Base-by-base conservation (phyloP, 75 land plant species). In the Sequoia sempervirens region DNA sequence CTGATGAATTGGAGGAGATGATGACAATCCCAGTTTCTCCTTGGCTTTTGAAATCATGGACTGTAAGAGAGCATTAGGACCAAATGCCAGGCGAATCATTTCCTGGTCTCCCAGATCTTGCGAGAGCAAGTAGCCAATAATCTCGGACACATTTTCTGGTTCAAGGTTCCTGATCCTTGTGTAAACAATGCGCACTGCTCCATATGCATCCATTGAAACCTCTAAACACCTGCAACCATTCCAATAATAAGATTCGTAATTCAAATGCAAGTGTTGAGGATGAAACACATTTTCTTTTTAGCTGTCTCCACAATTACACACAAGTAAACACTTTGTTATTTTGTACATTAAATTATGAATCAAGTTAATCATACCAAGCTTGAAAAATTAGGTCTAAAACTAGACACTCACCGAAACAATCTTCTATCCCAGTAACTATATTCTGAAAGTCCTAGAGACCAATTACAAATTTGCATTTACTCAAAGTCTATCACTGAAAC, bases 51-150 rank as follows among this genome's bases (percentile, higher is more conserved):
- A 80, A 30, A 82, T 82, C 83, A 54, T 82, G 83, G 43, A 68
- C 83, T 82, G 83, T 37, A 82, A 58, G 30, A 82, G 30, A 30
- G 79, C 80, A 26, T 82, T 68, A 4, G 75, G n/a, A 81, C 75
- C 83, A 58, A 54, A 58, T 7, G 68, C 83, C 26, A 58, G 83
- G 14, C 83, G 75, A 64, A 58, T 68, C 83, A 82, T 58, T 37
- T 82, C 83, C 18, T 82, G 43, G 18, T 68, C 68, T 37, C 83
- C 83, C n/a, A 66, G 81, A 72, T 89, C 91, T 34, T 90, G 91
- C 78, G 88, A 38, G 58, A 90, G 86, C 80, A 90, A 81, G 58
- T 90, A 90, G 47, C 91, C 85, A 85, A 90, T 90, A 41, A 90
- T 89, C 84, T 90, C 89, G 68, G 87, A 85, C 38, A 85, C 90